phyloP scores from a whole-genome alignment of 495 filamentous ascomycete species.

The Xylaria palmicola region DNA sequence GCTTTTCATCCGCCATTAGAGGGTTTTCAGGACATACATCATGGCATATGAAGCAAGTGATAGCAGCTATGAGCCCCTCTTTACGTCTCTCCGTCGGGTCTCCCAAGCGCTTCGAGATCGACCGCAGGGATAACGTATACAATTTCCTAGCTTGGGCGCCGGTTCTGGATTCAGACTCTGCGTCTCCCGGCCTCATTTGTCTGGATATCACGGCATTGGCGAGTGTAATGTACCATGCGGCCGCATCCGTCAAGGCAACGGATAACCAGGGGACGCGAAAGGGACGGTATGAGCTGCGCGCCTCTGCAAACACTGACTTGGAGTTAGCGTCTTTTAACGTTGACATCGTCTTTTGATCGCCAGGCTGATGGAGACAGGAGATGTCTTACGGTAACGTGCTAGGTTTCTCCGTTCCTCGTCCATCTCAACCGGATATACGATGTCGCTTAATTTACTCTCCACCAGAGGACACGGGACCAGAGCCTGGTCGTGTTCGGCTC shows the following conservation, averaged over 20 bases:
- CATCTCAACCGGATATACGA: slow-evolving; percentile 21
- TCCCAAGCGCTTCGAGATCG: slow-evolving; percentile 20
- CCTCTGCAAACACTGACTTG: slow-evolving; percentile 22
- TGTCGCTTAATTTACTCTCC: slow-evolving; percentile 14
- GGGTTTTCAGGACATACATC: slow-evolving; percentile 18
- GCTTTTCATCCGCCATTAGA: neutral
- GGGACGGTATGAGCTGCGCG: slow-evolving; percentile 17
- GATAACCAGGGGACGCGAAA: slow-evolving; percentile 27
- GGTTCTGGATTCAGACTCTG: slow-evolving; percentile 13
- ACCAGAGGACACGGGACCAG: slow-evolving; percentile 3
- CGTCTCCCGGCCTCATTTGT: neutral
- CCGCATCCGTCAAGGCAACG: slow-evolving; percentile 23
- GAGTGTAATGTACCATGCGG: slow-evolving; percentile 27
- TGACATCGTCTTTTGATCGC: neutral
- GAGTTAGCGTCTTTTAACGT: neutral
- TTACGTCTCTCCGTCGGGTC: slow-evolving; percentile 18
- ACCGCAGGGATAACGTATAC: slow-evolving; percentile 27
- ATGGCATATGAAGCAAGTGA: slow-evolving; percentile 28
- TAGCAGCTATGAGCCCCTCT: slow-evolving; percentile 25
- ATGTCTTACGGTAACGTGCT: slow-evolving; percentile 20
- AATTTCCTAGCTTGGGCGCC: slow-evolving; percentile 25
- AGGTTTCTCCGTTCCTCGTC: slow-evolving; percentile 21
- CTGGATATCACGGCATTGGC: slow-evolving; percentile 22
- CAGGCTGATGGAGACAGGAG: neutral
- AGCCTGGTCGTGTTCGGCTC: neutral